Percentiles rank a stretch among this genome's conserved stretches.
phyloP scores from a whole-genome alignment of 2,329 filamentous ascomycete species.

The Paecilomyces sp. region DNA sequence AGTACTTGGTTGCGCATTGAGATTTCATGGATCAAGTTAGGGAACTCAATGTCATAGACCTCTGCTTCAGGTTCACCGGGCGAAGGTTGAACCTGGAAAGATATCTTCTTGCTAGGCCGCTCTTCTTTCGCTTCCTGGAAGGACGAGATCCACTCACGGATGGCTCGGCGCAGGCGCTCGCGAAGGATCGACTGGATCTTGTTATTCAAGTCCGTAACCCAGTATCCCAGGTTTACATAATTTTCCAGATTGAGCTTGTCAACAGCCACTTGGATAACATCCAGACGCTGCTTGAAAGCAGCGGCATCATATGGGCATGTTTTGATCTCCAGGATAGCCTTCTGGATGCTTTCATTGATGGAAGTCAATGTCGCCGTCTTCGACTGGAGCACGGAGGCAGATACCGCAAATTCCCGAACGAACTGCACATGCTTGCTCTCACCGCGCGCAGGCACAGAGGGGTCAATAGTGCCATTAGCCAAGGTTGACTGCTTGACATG shows the following conservation, averaged over 20 bases:
- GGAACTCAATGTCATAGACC: conserved; percentile 34
- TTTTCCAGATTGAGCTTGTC: conserved; percentile 96
- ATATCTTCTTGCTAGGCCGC: conserved; percentile 15
- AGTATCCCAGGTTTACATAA: conserved; percentile 85
- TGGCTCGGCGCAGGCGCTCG: conserved; percentile 73
- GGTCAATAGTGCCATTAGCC: conserved; percentile 54
- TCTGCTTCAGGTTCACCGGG: conserved; percentile 20
- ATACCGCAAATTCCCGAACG: conserved; percentile 82
- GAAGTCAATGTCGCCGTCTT: conserved; percentile 74
- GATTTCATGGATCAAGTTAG: conserved; percentile 71
- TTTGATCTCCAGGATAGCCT: conserved; percentile 73
- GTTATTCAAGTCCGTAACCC: conserved; percentile 81
- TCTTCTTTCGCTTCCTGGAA: conserved; percentile 58
- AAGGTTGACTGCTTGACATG: conserved; percentile 62
- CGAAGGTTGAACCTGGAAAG: conserved; percentile 12
- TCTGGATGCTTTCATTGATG: conserved; percentile 75
- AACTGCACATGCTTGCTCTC: conserved; percentile 97
- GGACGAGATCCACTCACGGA: conserved; percentile 77
- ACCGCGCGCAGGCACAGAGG: conserved; percentile 49
- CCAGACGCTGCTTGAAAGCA: conserved; percentile 73
- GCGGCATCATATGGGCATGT: conserved; percentile 73
- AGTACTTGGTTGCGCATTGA: conserved; percentile 98
- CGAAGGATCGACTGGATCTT: conserved; percentile 77
- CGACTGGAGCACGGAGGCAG: conserved; percentile 78
- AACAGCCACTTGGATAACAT: conserved; percentile 82